Evolutionary conservation across 768 basidiomycete species (phyloP), one percentile per base, ranked within the genome.

Genomic region (Lanmaoa rubissima): DNA sequence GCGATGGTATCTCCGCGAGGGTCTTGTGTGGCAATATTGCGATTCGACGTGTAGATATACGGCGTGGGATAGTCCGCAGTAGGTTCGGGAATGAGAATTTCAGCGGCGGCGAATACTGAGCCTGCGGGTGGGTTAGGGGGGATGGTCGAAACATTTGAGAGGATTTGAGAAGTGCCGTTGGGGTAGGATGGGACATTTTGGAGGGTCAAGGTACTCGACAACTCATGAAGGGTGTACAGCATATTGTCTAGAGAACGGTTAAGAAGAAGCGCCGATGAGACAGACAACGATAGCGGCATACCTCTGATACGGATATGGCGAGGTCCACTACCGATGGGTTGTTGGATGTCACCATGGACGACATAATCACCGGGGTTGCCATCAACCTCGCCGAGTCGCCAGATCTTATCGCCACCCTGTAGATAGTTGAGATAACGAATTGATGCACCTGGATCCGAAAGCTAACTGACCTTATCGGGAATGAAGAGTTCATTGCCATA

Each of bases 321-420:
- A 2, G 88, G 88, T 2, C 87, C 87, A 51, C 84, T 84, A n/a
- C 84, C 86, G 19, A 67, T 61, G 4, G 84, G 82, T 51, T 84
- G 83, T 42, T 78, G 74, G 46, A 90, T 87, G 38, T 77, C 75
- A 1, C 87, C 86, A 48, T 83, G 81, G 44, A 89, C 80, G 39
- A 64, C 70, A 70, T 77, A 88, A 3, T 74, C 65, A 0, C 80
- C 79, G 0, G 79, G 68, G 8, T 69, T 59, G 0, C 74, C 73
- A 48, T 78, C 68, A 2, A 57, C 56, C 44, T 78, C 71, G 41
- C 74, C 77, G 3, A 89, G 74, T 39, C 88, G 76, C 86, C 87
- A 90, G 53, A 89, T 81, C 55, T 77, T 85, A 70, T 90, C 87
- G 1, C 69, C 80, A 28, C 88, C 87, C 86, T 87, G 53, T 21